A percentile compares a stretch with the other conserved stretches of the same genome.
Conservation (phyloP, 352 stramenopile species). For the Pythium periplocum region DNA sequence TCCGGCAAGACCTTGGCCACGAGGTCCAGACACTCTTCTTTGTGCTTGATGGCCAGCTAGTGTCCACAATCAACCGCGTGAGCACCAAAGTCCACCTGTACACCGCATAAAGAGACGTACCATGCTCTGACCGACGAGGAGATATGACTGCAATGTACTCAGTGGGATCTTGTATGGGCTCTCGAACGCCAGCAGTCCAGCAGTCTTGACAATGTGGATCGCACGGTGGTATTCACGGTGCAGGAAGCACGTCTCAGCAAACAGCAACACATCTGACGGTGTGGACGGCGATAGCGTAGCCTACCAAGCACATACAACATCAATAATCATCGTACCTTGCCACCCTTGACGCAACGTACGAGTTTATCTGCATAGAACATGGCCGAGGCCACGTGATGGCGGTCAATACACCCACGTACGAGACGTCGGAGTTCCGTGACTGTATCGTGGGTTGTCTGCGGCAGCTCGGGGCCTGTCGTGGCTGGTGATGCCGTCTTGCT, state of each 20-base stretch:
- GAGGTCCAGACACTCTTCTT: constrained; percentile 77
- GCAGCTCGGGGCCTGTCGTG: background rate
- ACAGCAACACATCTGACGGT: constrained; percentile 58
- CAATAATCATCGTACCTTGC: background rate
- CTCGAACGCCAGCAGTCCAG: constrained; percentile 33
- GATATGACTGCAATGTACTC: constrained; percentile 37
- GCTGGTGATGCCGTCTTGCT: background rate
- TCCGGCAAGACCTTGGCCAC: constrained; percentile 56
- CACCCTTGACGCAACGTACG: constrained; percentile 12
- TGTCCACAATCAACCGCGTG: no score
- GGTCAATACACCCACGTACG: constrained; percentile 37
- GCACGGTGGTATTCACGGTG: constrained; percentile 71
- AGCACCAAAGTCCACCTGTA: no score
- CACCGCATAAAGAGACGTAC: constrained; percentile 13
- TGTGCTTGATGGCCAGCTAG: constrained; percentile 73
- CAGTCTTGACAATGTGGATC: constrained; percentile 64
- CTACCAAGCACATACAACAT: constrained; percentile 15
- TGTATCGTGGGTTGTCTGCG: background rate
- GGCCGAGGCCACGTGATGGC: constrained; percentile 47
- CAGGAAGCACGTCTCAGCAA: constrained; percentile 66
- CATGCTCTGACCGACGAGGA: constrained; percentile 73
- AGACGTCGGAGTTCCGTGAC: constrained; percentile 33
- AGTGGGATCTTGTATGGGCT: constrained; percentile 11
- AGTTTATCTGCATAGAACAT: constrained; percentile 84
- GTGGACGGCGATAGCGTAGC: constrained; percentile 45